These are phyloP conservation scores for Exsudoporus floridanus DNA, from an alignment of 1,284 basidiomycete genomes.

Conservation along the genomic window DNA sequence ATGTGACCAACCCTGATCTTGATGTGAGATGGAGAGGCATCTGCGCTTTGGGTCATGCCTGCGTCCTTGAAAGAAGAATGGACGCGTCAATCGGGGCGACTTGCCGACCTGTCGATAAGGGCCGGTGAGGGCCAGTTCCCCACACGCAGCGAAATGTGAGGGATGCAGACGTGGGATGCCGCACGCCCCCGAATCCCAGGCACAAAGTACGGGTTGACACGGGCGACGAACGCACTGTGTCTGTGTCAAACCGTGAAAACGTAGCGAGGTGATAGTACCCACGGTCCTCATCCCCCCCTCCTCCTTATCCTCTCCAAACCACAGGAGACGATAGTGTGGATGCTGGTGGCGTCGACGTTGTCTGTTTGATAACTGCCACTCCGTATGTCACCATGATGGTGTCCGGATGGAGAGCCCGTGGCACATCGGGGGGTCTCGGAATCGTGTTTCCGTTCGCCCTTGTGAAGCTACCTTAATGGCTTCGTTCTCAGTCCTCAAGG, in stretches of 20 bases:
- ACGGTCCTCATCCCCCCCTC: too few species aligned
- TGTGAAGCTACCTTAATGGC: too few species aligned
- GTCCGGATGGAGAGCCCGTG: too few species aligned
- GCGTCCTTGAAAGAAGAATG: slow-evolving; percentile 4
- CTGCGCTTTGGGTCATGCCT: background rate
- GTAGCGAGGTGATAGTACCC: slow-evolving; percentile 10
- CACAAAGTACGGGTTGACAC: slow-evolving; percentile 8
- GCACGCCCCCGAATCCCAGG: slow-evolving; percentile 23
- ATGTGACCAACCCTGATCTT: slow-evolving; percentile 19
- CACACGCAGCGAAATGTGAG: slow-evolving; percentile 27
- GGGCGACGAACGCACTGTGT: slow-evolving; percentile 16
- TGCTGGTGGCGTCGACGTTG: too few species aligned
- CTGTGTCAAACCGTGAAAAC: slow-evolving; percentile 12
- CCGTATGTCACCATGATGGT: too few species aligned
- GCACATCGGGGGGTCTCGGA: too few species aligned
- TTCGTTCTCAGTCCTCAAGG: too few species aligned
- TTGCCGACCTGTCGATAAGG: slow-evolving; percentile 9
- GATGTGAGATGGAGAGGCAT: slow-evolving; percentile 9
- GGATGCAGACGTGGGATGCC: slow-evolving; percentile 26
- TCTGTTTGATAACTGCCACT: too few species aligned
- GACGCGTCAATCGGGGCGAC: background rate
- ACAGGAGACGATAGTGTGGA: too few species aligned
- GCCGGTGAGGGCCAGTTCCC: slow-evolving; percentile 13
- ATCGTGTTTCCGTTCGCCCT: too few species aligned
- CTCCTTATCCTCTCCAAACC: too few species aligned